A percentile compares a stretch with the other conserved stretches of the same genome.
Conservation (phyloP, 1,284 basidiomycete genomes). For the Ustilago tritici region DNA sequence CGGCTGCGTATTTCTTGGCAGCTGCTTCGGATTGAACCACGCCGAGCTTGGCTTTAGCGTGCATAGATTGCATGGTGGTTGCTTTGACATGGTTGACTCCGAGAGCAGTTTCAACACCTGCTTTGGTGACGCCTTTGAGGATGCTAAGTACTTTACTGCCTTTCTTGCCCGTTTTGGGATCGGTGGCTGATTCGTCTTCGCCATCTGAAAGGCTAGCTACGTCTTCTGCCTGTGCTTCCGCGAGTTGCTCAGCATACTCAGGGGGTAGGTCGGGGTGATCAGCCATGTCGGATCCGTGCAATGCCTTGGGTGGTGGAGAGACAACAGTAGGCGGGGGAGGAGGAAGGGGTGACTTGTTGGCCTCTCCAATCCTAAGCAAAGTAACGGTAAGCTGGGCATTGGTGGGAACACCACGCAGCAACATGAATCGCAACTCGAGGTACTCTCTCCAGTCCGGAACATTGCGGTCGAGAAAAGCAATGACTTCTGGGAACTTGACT, state of each 20-base stretch:
- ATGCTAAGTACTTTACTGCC: constrained; percentile 54
- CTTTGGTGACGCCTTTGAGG: constrained; percentile 62
- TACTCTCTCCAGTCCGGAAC: constrained; percentile 73
- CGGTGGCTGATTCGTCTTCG: constrained; percentile 40
- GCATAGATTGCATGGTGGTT: constrained; percentile 53
- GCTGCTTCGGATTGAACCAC: constrained; percentile 55
- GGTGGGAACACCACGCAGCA: constrained; percentile 74
- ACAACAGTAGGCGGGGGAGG: constrained; percentile 70
- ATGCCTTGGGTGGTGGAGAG: constrained; percentile 44
- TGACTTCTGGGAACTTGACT: constrained; percentile 57
- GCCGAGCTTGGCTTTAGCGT: constrained; percentile 64
- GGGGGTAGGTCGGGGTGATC: constrained; percentile 55
- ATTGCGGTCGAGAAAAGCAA: constrained; percentile 71
- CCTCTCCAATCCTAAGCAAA: constrained; percentile 73
- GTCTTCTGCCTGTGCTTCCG: constrained; percentile 49
- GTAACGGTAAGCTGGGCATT: constrained; percentile 75
- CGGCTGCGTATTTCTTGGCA: constrained; percentile 27
- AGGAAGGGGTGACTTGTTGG: constrained; percentile 71
- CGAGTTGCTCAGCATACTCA: constrained; percentile 59
- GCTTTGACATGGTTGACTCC: constrained; percentile 69
- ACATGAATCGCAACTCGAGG: constrained; percentile 63
- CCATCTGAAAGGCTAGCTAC: constrained; percentile 47
- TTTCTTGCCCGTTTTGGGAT: constrained; percentile 52
- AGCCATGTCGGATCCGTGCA: constrained; percentile 40
- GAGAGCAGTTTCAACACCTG: constrained; percentile 61